A percentile compares a stretch with the other conserved stretches of the same genome.
phyloP scores from a whole-genome alignment of 2,329 filamentous ascomycete genomes.

The Lachnellula subtilissima region DNA sequence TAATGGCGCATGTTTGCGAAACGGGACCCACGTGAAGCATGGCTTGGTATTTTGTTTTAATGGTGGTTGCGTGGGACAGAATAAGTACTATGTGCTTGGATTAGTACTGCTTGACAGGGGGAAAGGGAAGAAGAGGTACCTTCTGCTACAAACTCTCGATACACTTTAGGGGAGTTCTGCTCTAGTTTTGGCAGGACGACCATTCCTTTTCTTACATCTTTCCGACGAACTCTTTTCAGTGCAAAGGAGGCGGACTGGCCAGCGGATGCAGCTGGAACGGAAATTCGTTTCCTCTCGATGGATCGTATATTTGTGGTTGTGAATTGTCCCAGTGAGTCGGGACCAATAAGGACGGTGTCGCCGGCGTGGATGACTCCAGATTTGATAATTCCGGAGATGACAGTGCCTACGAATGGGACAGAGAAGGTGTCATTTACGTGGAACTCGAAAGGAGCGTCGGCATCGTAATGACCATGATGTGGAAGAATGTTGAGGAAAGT shows the following conservation, averaged over 20 bases:
- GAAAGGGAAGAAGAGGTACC: constrained; percentile 40
- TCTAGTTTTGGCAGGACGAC: constrained; percentile 85
- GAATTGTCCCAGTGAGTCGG: constrained; percentile 87
- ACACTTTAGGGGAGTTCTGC: constrained; percentile 64
- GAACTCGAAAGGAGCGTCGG: constrained; percentile 85
- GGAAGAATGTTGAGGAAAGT: constrained; percentile 94
- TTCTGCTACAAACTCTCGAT: constrained; percentile 73
- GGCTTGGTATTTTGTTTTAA: constrained; percentile 93
- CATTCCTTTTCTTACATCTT: constrained; percentile 97
- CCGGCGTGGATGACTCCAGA: constrained; percentile 82
- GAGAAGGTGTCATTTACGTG: constrained; percentile 97
- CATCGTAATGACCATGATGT: constrained; percentile 88
- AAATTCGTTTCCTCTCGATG: constrained; percentile 90
- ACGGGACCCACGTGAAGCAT: constrained; percentile 97
- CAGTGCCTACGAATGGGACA: constrained; percentile 92
- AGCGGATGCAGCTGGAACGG: constrained; percentile 80
- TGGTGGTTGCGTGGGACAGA: constrained; percentile 91
- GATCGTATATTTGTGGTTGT: constrained; percentile 80
- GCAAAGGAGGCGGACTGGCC: constrained; percentile 93
- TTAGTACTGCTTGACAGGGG: not conserved
- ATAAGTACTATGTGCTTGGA: constrained; percentile 64
- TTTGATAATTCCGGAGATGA: constrained; percentile 91
- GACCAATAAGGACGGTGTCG: constrained; percentile 84
- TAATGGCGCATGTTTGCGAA: constrained; percentile 92
- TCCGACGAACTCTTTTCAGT: constrained; percentile 77